Base-by-base conservation (phyloP, 305 asterid species). In the Euphrasia arctica region DNA sequence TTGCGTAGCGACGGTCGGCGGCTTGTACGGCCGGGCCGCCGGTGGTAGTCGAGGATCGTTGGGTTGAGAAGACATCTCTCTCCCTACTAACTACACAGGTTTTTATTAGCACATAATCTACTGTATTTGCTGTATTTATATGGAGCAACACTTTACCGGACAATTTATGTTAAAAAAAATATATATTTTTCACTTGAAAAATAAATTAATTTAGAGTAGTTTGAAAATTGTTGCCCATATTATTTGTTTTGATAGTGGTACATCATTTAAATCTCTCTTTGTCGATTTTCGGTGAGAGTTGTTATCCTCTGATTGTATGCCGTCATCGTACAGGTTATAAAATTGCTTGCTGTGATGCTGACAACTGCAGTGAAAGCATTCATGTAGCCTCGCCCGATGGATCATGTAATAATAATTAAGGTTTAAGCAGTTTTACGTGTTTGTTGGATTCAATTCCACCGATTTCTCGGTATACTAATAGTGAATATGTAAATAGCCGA, bases 11-110 rank as follows among this genome's bases (percentile, higher is more conserved):
- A 90, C 67, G 13, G 66, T 14, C 60, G 77, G 71, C 9, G 82
- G 83, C 74, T 83, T 83, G 83, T 70, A 89, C 49, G 97, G 95
- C 72, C 82, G 78, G 62, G 89, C 91, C 74, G 92, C 81, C 71
- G 92, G 83, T 28, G 91, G 94, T 55, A 74, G 75, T 60, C 98
- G 76, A 15, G 98, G 97, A 86, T 92, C 97, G 85, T 92, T 90
- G 64, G 80, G 62, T 64, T 80, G 96, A 63, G 97, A 87, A 54
- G 96, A 80, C 98, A 92, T 89, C 76, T 63, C 62, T 63, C 11
- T 41, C 11, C 49, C 65, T 54, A 9, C 47, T 31, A 12, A 22
- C 65, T 11, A 31, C 22, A 15, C 50, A 69, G 36, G 36, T 32
- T 32, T 32, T 3, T 32, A 25, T 25, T 25, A 25, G 27, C 27